A percentile compares a stretch with the other conserved stretches of the same genome.
These are phyloP conservation scores for Dactylonectria macrodidyma DNA, from an alignment of 2,329 filamentous ascomycete species.

Conservation along the genomic window DNA sequence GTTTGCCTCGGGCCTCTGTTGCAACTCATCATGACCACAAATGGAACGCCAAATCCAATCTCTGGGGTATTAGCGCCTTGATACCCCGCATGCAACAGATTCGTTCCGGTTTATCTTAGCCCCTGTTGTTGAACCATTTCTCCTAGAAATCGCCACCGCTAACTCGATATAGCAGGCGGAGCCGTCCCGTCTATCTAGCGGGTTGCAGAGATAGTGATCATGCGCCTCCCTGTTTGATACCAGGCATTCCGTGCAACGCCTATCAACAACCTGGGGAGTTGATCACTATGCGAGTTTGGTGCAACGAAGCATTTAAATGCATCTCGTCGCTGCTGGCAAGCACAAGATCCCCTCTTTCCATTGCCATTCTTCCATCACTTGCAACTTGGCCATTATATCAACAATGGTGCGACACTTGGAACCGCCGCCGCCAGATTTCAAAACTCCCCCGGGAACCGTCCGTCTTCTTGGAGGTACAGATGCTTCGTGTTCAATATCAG, in stretches of 20 bases:
- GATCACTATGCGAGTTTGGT: not conserved
- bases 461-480: slow-evolving; percentile 1
- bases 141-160: slow-evolving; percentile 11
- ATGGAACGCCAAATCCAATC: not conserved
- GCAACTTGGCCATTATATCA: not conserved
- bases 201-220: not conserved
- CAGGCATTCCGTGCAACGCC: not conserved
- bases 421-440: slow-evolving; percentile 1
- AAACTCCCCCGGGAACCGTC: slow-evolving; percentile 11
- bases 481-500: not conserved
- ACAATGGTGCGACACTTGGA: slow-evolving; percentile 13
- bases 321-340: not conserved
- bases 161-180: slow-evolving; percentile 24
- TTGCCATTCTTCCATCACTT: not conserved
- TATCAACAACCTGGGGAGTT: not conserved
- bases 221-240: not conserved
- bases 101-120: not conserved
- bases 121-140: not conserved
- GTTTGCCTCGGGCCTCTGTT: not conserved
- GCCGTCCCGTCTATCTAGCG: slow-evolving; percentile 1
- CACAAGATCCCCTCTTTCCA: not conserved
- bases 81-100: not conserved
- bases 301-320: not conserved
- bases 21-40: not conserved
- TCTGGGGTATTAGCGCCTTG: not conserved